phyloP scores from a whole-genome alignment of 352 stramenopile species.

The Globisporangium paddicum region DNA sequence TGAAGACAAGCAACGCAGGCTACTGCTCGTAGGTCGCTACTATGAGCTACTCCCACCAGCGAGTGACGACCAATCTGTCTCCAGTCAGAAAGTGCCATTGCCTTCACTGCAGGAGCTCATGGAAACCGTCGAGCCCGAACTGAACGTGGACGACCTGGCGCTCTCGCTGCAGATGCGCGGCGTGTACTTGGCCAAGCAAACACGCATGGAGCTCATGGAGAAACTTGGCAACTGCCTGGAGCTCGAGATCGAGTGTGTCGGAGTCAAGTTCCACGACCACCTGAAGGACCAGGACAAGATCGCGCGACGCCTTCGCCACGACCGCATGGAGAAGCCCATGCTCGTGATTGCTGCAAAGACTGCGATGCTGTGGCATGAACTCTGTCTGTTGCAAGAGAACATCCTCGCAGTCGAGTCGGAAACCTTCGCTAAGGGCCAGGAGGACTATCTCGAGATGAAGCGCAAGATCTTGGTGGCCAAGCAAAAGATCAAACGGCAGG shows the following conservation, averaged over 20 bases:
- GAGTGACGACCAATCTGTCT: background rate
- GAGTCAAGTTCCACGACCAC: slow-evolving; percentile 48
- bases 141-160: slow-evolving; percentile 60
- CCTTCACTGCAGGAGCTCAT: slow-evolving; percentile 33
- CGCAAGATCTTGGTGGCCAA: slow-evolving; percentile 39
- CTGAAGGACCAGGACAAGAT: slow-evolving; percentile 70
- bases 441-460: slow-evolving; percentile 64
- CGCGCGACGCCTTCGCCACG: slow-evolving; percentile 39
- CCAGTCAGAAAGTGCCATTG: slow-evolving; percentile 9
- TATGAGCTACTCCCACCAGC: slow-evolving; percentile 44
- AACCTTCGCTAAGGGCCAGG: slow-evolving; percentile 27
- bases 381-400: slow-evolving; percentile 35
- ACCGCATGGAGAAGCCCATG: slow-evolving; percentile 37
- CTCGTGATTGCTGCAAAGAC: slow-evolving; percentile 27
- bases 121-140: slow-evolving; percentile 58
- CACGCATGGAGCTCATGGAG: slow-evolving; percentile 46
- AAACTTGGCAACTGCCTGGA: slow-evolving; percentile 49
- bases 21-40: slow-evolving; percentile 46
- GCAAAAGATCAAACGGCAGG: slow-evolving; percentile 56
- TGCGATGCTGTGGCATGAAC: slow-evolving; percentile 44
- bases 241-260: slow-evolving; percentile 69
- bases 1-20: slow-evolving; percentile 34
- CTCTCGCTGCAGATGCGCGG: slow-evolving; percentile 59
- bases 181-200: slow-evolving; percentile 55
- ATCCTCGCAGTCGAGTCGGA: slow-evolving; percentile 37